phyloP scores from a whole-genome alignment of 2,329 filamentous ascomycete species.

The Tolypocladium amazonense region DNA sequence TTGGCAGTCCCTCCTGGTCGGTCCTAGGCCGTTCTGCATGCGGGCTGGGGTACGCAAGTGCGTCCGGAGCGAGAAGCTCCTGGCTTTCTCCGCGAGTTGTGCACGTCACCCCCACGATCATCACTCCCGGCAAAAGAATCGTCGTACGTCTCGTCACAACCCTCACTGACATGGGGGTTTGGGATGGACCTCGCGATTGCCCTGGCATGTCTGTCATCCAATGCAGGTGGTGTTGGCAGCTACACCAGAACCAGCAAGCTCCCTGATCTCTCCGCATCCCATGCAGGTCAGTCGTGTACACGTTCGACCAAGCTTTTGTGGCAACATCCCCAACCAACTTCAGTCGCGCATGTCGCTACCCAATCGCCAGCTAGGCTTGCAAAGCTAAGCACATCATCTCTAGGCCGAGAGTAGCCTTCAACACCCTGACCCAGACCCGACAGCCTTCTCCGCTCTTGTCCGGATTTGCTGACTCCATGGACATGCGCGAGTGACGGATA shows the following conservation, averaged over 20 bases:
- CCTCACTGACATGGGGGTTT: neutral
- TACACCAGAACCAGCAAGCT: conserved; percentile 4
- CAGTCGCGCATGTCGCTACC: neutral
- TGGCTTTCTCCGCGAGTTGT: neutral
- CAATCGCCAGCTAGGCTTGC: neutral
- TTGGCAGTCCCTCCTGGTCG: neutral
- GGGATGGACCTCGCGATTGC: neutral
- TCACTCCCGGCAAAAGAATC: neutral
- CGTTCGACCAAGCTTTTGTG: neutral
- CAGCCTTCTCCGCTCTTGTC: neutral
- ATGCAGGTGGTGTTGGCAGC: conserved; percentile 2
- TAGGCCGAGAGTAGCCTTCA: conserved; percentile 2
- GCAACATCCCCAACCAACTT: neutral
- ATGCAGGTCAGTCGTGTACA: neutral
- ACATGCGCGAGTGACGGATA: neutral
- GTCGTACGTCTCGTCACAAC: neutral
- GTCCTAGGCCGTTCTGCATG: neutral
- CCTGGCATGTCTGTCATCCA: conserved; percentile 5
- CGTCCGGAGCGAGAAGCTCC: neutral
- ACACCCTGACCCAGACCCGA: neutral
- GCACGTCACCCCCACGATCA: neutral
- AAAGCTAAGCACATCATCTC: neutral
- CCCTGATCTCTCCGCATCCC: conserved; percentile 3
- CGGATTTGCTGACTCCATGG: neutral
- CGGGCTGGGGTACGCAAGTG: neutral